phyloP scores from a whole-genome alignment of 2,329 filamentous ascomycete species.

The Monilinia vaccinii-corymbosi region DNA sequence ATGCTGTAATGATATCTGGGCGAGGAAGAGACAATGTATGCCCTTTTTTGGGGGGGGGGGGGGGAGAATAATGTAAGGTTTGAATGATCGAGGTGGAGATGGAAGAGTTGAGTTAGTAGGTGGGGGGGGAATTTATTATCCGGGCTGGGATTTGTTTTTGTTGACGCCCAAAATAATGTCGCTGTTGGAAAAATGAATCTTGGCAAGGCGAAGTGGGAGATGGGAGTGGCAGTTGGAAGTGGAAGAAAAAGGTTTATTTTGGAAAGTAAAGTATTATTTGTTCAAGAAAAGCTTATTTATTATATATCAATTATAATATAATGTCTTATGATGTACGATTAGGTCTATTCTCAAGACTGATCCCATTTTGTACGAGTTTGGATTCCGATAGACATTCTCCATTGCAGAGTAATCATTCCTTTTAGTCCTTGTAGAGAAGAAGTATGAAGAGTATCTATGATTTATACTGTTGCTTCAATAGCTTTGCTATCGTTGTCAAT shows the following conservation, averaged over 20 bases:
- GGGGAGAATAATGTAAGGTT: conserved; percentile 8
- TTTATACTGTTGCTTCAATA: conserved; percentile 61
- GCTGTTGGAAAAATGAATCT: conserved; percentile 4
- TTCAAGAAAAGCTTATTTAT: too few relatives aligned
- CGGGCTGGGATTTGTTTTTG: conserved; percentile 8
- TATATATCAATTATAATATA: too few relatives aligned
- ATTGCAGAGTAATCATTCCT: too few relatives aligned
- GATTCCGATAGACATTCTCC: too few relatives aligned
- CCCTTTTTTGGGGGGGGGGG: conserved; percentile 2
- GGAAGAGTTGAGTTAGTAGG: conserved; percentile 1
- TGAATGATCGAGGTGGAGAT: conserved; percentile 11
- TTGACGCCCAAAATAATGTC: conserved; percentile 8
- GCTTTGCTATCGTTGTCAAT: conserved; percentile 61
- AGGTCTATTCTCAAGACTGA: too few relatives aligned
- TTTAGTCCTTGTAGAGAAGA: too few relatives aligned
- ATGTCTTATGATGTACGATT: too few relatives aligned
- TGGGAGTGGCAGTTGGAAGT: too few relatives aligned
- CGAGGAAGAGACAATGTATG: neutral
- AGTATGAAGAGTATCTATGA: conserved; percentile 30
- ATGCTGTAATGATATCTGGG: neutral
- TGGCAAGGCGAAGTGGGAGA: conserved; percentile 4
- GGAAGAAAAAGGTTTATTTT: too few relatives aligned
- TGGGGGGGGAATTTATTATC: conserved; percentile 7
- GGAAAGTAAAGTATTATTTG: too few relatives aligned
- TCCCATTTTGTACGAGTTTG: too few relatives aligned